phyloP scores from a whole-genome alignment of 768 basidiomycete genomes.

The Agrocybe praecox region DNA sequence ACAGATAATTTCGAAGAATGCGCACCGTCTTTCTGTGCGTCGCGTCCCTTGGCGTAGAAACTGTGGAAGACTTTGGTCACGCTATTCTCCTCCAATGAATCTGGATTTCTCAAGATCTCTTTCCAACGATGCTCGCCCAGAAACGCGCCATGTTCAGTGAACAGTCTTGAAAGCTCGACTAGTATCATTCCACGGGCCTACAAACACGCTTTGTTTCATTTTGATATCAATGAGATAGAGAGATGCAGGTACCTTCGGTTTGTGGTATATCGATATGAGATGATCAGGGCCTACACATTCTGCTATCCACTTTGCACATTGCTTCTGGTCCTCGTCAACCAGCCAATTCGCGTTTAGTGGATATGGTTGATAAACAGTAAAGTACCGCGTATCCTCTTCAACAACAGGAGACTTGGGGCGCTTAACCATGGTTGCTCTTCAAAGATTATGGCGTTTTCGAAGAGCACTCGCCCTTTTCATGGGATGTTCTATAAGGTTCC shows the following conservation, averaged over 20 bases:
- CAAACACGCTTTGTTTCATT: neutral
- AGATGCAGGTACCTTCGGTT: slow-evolving; percentile 41
- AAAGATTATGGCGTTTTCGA: neutral
- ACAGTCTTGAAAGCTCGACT: slow-evolving; percentile 45
- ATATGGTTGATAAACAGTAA: slow-evolving; percentile 49
- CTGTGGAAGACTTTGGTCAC: slow-evolving; percentile 45
- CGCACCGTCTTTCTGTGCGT: slow-evolving; percentile 53
- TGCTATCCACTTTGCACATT: slow-evolving; percentile 51
- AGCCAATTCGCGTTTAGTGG: slow-evolving; percentile 52
- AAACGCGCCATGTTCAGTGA: slow-evolving; percentile 33
- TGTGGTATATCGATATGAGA: slow-evolving; percentile 47
- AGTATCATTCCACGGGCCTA: slow-evolving; percentile 52
- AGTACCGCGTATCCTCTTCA: slow-evolving; percentile 49
- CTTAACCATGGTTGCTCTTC: slow-evolving; percentile 34
- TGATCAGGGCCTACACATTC: slow-evolving; percentile 38
- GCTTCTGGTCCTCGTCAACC: slow-evolving; percentile 36
- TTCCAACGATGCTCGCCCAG: slow-evolving; percentile 56
- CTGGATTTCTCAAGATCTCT: slow-evolving; percentile 44
- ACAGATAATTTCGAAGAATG: neutral
- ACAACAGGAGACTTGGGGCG: slow-evolving; percentile 39
- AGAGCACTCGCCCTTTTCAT: neutral
- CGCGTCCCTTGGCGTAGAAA: slow-evolving; percentile 41
- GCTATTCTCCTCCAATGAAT: slow-evolving; percentile 34
- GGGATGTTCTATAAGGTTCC: neutral
- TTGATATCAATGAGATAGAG: neutral